Conservation (phyloP, 805 yeast species). For the Sporopachydermia lactativora region DNA sequence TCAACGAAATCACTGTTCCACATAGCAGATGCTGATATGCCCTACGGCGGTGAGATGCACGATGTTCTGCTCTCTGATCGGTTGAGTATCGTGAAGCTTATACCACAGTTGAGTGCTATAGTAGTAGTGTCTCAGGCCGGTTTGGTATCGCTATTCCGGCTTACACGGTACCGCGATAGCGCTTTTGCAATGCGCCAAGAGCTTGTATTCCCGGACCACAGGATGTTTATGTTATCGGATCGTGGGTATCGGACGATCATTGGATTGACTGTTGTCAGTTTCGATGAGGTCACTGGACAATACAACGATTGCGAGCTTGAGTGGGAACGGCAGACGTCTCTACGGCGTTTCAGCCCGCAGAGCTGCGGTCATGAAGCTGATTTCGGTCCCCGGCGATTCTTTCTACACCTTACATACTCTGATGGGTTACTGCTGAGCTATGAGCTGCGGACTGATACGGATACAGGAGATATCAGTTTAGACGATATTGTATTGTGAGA, state of each 20-base stretch:
- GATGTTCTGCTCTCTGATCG: slow-evolving; percentile 13
- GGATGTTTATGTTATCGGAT: background rate
- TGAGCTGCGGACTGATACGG: too few species aligned
- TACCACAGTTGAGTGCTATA: slow-evolving; percentile 27
- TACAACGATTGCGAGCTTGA: background rate
- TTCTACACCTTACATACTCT: background rate
- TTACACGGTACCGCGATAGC: slow-evolving; percentile 26
- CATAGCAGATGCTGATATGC: background rate
- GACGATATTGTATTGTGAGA: too few species aligned
- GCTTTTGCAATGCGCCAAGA: slow-evolving; percentile 30
- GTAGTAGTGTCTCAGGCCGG: slow-evolving; percentile 31
- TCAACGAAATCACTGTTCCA: background rate
- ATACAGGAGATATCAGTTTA: too few species aligned
- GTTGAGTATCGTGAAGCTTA: slow-evolving; percentile 18
- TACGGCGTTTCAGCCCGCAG: too few species aligned
- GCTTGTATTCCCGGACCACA: slow-evolving; percentile 18
- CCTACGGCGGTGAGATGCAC: background rate
- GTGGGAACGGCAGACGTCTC: background rate
- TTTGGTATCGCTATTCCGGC: slow-evolving; percentile 25
- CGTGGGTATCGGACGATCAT: background rate
- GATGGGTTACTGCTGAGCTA: background rate
- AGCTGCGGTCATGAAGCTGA: background rate
- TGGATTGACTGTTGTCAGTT: background rate
- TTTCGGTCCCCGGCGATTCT: background rate
- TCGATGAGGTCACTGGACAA: background rate